Conservation (phyloP, 2,329 filamentous ascomycete genomes). For the Penicillium aurantiogriseum region DNA sequence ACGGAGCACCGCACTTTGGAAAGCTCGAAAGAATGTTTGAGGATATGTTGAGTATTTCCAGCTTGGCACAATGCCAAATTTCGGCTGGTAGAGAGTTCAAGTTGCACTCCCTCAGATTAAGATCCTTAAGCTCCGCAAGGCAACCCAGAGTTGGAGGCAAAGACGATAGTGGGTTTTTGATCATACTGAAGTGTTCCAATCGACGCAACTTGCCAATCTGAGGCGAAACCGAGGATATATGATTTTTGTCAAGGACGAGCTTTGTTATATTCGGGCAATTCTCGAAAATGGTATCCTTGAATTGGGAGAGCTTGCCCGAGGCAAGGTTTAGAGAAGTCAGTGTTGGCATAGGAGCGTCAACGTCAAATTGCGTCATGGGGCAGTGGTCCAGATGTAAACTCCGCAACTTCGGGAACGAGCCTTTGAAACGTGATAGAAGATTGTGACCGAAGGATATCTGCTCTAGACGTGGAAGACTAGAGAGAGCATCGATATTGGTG, state of each 20-base stretch:
- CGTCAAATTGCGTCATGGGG: constrained; percentile 89
- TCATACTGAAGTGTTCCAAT: constrained; percentile 89
- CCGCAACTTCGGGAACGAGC: constrained; percentile 80
- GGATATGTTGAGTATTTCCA: constrained; percentile 91
- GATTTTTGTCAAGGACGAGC: constrained; percentile 88
- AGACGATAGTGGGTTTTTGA: constrained; percentile 82
- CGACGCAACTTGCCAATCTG: constrained; percentile 80
- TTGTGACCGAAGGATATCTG: constrained; percentile 91
- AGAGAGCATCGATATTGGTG: constrained; percentile 81
- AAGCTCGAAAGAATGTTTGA: constrained; percentile 91
- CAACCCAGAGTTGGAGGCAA: constrained; percentile 86
- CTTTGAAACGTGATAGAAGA: constrained; percentile 82
- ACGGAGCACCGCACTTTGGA: constrained; percentile 71
- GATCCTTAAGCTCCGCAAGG: constrained; percentile 74
- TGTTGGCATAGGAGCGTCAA: constrained; percentile 72
- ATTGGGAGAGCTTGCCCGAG: constrained; percentile 83
- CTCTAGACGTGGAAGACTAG: constrained; percentile 80
- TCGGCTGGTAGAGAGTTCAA: constrained; percentile 83
- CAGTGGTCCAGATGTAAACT: constrained; percentile 90
- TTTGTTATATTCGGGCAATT: constrained; percentile 85
- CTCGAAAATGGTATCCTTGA: constrained; percentile 81
- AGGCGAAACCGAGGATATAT: constrained; percentile 83
- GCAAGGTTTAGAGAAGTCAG: constrained; percentile 85
- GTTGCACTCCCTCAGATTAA: constrained; percentile 93
- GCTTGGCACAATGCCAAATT: constrained; percentile 89